Evolutionary conservation across 306 rosid genomes (phyloP).

Genomic region (Fragaria iinumae): DNA sequence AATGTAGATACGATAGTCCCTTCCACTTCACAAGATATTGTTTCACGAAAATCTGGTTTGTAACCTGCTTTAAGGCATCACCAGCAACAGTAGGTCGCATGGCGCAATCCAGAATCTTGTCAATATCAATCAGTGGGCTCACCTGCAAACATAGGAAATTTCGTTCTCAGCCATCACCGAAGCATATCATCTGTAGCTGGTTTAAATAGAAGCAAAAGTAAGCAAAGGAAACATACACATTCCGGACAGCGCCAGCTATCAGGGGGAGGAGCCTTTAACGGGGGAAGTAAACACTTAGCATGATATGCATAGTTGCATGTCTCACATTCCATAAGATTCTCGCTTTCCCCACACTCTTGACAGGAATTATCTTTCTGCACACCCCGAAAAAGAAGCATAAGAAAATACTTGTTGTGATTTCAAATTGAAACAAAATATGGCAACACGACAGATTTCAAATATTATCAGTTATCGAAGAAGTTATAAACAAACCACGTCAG

Average conservation of each 20-base stretch:
- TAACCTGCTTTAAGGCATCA: slow-evolving; percentile 65
- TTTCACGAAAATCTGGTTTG: slow-evolving; percentile 87
- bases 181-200: slow-evolving; percentile 16
- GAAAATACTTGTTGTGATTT: neutral
- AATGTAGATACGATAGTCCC: slow-evolving; percentile 85
- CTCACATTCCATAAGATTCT: slow-evolving; percentile 70
- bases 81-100: slow-evolving; percentile 89
- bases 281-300: slow-evolving; percentile 82
- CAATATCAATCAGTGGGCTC: slow-evolving; percentile 89
- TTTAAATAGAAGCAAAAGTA: slow-evolving; percentile 13
- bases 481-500: slow-evolving; percentile 54
- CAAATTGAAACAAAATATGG: slow-evolving; percentile 1
- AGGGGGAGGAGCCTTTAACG: slow-evolving; percentile 60
- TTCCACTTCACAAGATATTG: slow-evolving; percentile 99
- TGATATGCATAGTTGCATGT: slow-evolving; percentile 88
- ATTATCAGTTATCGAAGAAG: neutral
- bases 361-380: slow-evolving; percentile 83
- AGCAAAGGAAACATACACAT: slow-evolving; percentile 64
- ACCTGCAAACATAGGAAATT: slow-evolving; percentile 56
- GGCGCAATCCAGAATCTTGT: slow-evolving; percentile 86
- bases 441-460: neutral
- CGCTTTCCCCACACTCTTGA: slow-evolving; percentile 92
- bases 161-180: slow-evolving; percentile 22
- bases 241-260: slow-evolving; percentile 94
- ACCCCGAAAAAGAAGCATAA: slow-evolving; percentile 10